A percentile compares a stretch with the other conserved stretches of the same genome.
phyloP scores from a whole-genome alignment of 2,329 filamentous ascomycete species.

The Emergomyces pasteurianus region DNA sequence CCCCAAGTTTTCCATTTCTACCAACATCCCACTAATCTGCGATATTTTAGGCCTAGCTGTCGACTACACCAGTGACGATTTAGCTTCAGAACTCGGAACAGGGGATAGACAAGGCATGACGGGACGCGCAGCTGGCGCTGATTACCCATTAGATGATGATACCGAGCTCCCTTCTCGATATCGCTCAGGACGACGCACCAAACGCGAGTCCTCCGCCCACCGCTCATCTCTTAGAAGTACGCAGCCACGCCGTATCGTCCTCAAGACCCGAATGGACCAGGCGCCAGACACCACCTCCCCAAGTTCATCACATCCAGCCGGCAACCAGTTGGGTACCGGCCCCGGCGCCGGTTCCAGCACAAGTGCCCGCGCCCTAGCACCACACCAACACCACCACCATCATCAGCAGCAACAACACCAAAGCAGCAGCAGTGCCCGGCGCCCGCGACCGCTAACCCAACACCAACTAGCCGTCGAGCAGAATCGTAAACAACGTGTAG shows the following conservation, averaged over 20 bases:
- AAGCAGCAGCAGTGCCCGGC: slow-evolving; percentile 19
- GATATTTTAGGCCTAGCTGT: neutral
- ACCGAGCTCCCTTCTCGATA: neutral
- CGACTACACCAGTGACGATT: neutral
- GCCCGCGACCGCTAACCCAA: slow-evolving; percentile 37
- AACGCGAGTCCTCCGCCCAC: slow-evolving; percentile 26
- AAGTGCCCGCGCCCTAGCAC: neutral
- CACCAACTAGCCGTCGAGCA: slow-evolving; percentile 40
- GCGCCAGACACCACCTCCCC: slow-evolving; percentile 31
- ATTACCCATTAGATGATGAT: neutral
- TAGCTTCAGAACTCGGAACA: slow-evolving; percentile 4
- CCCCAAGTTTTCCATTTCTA: neutral
- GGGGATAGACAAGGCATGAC: slow-evolving; percentile 10
- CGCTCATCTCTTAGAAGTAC: slow-evolving; percentile 20
- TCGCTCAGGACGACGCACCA: slow-evolving; percentile 14
- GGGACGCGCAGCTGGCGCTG: neutral
- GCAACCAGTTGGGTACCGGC: slow-evolving; percentile 29
- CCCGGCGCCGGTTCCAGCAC: neutral
- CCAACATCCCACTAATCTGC: neutral
- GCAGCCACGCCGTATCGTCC: slow-evolving; percentile 26
- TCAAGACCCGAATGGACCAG: slow-evolving; percentile 35
- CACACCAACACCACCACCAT: slow-evolving; percentile 1
- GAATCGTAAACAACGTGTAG: slow-evolving; percentile 36
- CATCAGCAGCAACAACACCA: slow-evolving; percentile 14
- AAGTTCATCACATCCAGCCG: slow-evolving; percentile 29